These are phyloP conservation scores for Cryphonectria radicalis DNA, from an alignment of 2,329 filamentous ascomycete species.

Conservation along the genomic window DNA sequence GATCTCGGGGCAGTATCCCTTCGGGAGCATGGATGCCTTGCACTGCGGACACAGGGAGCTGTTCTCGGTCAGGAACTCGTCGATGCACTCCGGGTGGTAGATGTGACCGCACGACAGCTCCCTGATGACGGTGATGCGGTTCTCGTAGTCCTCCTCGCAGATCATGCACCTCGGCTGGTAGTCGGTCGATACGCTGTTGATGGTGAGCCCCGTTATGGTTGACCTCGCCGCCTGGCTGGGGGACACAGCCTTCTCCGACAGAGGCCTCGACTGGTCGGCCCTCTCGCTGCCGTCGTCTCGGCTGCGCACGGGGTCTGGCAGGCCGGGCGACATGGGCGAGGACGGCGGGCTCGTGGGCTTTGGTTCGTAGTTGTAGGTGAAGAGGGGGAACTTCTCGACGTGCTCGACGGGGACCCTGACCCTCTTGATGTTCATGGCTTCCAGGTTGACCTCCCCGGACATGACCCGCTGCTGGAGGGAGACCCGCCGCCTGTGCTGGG, in stretches of 20 bases:
- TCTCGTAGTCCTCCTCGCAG: conserved; percentile 80
- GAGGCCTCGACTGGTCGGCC: conserved; percentile 15
- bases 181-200: conserved; percentile 53
- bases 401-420: conserved; percentile 75
- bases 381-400: conserved; percentile 76
- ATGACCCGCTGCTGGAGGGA: conserved; percentile 72
- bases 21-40: conserved; percentile 79
- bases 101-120: conserved; percentile 91
- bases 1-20: conserved; percentile 68
- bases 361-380: conserved; percentile 70
- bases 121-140: conserved; percentile 72
- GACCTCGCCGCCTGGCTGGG: conserved; percentile 31
- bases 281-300: conserved; percentile 22
- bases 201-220: conserved; percentile 31
- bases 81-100: conserved; percentile 91
- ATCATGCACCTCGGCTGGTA: conserved; percentile 88
- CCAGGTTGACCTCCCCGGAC: conserved; percentile 81
- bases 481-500: conserved; percentile 73
- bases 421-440: conserved; percentile 82
- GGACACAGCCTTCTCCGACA: conserved; percentile 33
- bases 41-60: conserved; percentile 91
- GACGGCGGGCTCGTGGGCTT: conserved; percentile 43
- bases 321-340: conserved; percentile 43
- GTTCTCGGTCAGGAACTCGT: conserved; percentile 76
- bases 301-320: conserved; percentile 21